Evolutionary conservation across 768 basidiomycete genomes (phyloP).

Genomic region (Dendrothele bispora): DNA sequence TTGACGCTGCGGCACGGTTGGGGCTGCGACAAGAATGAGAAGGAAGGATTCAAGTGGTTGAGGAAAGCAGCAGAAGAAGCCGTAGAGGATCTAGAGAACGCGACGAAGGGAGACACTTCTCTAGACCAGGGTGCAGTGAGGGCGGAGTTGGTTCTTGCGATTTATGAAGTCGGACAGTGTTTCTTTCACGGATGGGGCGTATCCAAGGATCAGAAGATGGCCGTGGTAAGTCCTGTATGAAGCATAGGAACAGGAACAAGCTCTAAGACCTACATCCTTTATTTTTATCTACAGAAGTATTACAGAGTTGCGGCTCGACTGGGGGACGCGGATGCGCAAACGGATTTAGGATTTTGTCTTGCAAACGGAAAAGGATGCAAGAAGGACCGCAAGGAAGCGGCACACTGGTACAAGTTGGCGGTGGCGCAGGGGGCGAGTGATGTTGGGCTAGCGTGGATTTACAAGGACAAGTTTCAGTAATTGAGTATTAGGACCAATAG

Average conservation of each 20-base stretch:
- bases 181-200: constrained; percentile 95
- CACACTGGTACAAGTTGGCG: constrained; percentile 89
- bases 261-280: too few species aligned
- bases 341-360: constrained; percentile 81
- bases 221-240: constrained; percentile 67
- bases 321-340: constrained; percentile 86
- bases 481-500: neutral
- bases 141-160: constrained; percentile 83
- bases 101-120: constrained; percentile 29
- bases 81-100: constrained; percentile 71
- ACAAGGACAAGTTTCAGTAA: constrained; percentile 79
- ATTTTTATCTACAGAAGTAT: constrained; percentile 59
- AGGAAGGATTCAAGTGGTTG: constrained; percentile 79
- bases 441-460: constrained; percentile 87
- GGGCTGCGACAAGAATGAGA: constrained; percentile 82
- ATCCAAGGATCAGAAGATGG: constrained; percentile 86
- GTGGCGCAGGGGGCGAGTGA: constrained; percentile 76
- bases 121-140: constrained; percentile 24
- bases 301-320: constrained; percentile 81
- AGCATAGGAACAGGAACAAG: too few species aligned
- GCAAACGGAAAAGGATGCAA: constrained; percentile 88
- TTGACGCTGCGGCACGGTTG: constrained; percentile 84
- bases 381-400: constrained; percentile 83
- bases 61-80: constrained; percentile 80
- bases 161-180: constrained; percentile 91